Base-by-base conservation (phyloP, 2,329 filamentous ascomycete species). In the Elsinoe batatas region DNA sequence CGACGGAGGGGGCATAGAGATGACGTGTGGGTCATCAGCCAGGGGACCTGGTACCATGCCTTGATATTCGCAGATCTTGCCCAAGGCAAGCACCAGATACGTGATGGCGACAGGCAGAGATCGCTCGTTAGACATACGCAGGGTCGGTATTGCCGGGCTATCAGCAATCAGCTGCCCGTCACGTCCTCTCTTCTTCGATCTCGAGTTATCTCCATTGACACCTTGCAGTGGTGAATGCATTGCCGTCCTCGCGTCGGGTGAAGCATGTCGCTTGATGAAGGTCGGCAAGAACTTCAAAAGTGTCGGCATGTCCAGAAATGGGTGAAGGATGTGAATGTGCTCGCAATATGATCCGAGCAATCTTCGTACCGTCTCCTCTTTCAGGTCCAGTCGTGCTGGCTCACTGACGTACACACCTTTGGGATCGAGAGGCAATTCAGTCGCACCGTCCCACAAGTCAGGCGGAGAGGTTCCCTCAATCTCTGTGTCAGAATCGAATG, bases 71-170 rank as follows among this genome's bases (percentile, higher is more conserved):
- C 88, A 91, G 11, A 97, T 86, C 64, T 89, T 90, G 15, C 93
- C 93, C 5, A 98, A 73, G 0, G 91, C 91, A 54, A 97, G 76
- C 1, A 95, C 82, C 3, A 91, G 76, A 2, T 96, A 77, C 1
- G 96, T 81, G 37, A 97, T 77, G 0, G 90, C 90, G 61, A 88
- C 95, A 54, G 83, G 79, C 13, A 93, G 82, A 6, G 85, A 88
- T 53, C 84, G 76, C 61, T 78, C 79, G 2, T 81, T 61, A 6
- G 59, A 22, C 53, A 22, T 26, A 13, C 37, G 20, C 62, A 11
- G 58, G 64, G 20, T 62, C 61, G 53, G 59, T 61, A 55, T 44
- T 47, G 59, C 32, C 58, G 59, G 58, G 58, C 71, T 59, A 63
- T 61, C 54, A 47, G n/a, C 53, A 22, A 17, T 26, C 40, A 18